Base-by-base conservation (phyloP, 2,329 filamentous ascomycete species). In the Sclerotinia trifoliorum region DNA sequence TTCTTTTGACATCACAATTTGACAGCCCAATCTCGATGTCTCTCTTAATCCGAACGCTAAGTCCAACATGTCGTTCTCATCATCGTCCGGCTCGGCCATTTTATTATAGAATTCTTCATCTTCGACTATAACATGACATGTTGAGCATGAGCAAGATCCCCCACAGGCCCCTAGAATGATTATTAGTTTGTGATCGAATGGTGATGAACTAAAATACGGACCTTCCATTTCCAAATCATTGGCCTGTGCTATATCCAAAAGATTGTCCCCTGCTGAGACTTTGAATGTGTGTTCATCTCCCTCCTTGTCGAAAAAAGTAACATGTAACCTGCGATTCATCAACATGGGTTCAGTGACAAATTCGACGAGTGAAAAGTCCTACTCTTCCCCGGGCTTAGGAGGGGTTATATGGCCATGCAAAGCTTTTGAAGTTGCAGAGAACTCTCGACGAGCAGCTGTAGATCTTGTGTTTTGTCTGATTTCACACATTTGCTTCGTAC, bases 161-260 rank as follows among this genome's bases (percentile, higher is more conserved):
- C 95, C 95, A 77, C 95, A 99, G 17, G 95, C 95, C 70, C 95
- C 88, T 85, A 54, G 63, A 39, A 15, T 35, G 21, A 73, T 65
- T 71, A 58, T 55, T 24, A 51, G 57, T 15, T 44, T 58, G 7
- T 35, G 51, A 52, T 17, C 19, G 15, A 15, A 15, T 42, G 24
- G 1, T 44, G 19, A 58, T 13, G 13, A 17, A 1, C 19, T 35
- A 39, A 19, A 39, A n/a, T 39, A 74, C 80, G 70, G 78, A 86
- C 86, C 94, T 83, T 99, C 95, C 94, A 99, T 98, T 79, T 99
- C 95, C 54, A 99, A 83, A 77, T 98, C 94, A 79, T 98, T 87
- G 57, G 91, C 92, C 79, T 97, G 94, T 29, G 94, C 95, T 76
- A 99, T 94, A 77, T 98, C 94, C 66, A 99, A 85, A 66, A 99